Evolutionary conservation across 179 eudicot genomes (phyloP).

Genomic region (Kewa caespitosa): DNA sequence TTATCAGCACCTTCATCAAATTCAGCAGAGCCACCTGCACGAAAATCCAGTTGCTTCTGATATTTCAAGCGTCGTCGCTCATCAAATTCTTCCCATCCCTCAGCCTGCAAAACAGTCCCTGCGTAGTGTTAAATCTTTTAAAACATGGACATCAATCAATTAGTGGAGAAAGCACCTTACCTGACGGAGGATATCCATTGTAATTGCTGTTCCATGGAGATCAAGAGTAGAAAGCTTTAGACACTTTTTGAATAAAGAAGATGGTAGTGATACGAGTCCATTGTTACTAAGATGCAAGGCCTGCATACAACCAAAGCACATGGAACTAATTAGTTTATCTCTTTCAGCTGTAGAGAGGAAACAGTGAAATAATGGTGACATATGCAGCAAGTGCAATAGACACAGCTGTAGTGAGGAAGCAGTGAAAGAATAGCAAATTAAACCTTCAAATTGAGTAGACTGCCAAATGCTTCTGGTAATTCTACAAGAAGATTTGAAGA

Average conservation of each 20-base stretch:
- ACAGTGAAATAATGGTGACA: too few relatives aligned
- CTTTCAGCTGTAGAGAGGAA: too few relatives aligned
- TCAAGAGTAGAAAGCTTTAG: slow-evolving; percentile 69
- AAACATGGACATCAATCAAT: not conserved
- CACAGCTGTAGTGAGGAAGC: not conserved
- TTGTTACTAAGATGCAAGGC: slow-evolving; percentile 69
- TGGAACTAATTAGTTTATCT: too few relatives aligned
- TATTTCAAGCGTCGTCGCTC: slow-evolving; percentile 61
- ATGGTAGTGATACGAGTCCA: slow-evolving; percentile 71
- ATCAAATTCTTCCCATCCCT: slow-evolving; percentile 93
- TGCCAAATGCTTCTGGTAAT: slow-evolving; percentile 72
- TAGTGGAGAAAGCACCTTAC: slow-evolving; percentile 30
- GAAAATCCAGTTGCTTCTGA: slow-evolving; percentile 87
- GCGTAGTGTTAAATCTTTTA: not conserved
- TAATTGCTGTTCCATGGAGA: slow-evolving; percentile 83
- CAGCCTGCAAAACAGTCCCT: slow-evolving; percentile 43
- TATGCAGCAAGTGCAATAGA: slow-evolving; percentile 1
- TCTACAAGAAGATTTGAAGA: slow-evolving; percentile 77
- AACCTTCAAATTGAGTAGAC: slow-evolving; percentile 71
- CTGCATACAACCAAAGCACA: slow-evolving; percentile 35
- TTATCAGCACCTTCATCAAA: slow-evolving; percentile 98
- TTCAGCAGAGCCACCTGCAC: slow-evolving; percentile 60
- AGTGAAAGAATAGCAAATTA: not conserved
- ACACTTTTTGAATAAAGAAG: slow-evolving; percentile 59
- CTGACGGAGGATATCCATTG: slow-evolving; percentile 76